A percentile compares a stretch with the other conserved stretches of the same genome.
Evolutionary conservation across 768 basidiomycete genomes (phyloP).

Genomic region (Gautieria morchelliformis): DNA sequence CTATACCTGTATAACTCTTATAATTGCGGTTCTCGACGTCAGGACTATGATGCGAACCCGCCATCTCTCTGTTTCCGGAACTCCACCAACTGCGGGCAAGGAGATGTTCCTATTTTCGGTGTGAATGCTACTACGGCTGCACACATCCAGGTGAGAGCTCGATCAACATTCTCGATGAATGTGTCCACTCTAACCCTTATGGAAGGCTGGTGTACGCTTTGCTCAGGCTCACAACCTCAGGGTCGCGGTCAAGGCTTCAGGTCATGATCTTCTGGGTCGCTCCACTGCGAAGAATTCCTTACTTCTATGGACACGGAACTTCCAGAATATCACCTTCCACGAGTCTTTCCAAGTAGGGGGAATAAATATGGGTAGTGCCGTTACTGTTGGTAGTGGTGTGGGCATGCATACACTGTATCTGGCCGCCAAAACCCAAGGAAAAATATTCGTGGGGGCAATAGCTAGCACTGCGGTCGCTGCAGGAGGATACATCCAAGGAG

Average conservation of each 20-base stretch:
- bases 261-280: constrained; percentile 31
- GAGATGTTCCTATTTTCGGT: neutral
- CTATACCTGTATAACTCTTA: too few species aligned
- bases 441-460: constrained; percentile 37
- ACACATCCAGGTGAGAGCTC: constrained; percentile 2
- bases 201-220: constrained; percentile 4
- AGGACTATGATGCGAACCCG: constrained; percentile 2
- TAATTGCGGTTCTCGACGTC: neutral
- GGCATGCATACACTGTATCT: constrained; percentile 36
- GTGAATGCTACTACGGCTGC: neutral
- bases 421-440: constrained; percentile 26
- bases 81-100: constrained; percentile 4
- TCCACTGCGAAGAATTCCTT: constrained; percentile 29
- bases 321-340: constrained; percentile 28
- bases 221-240: constrained; percentile 7
- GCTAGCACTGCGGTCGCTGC: constrained; percentile 34
- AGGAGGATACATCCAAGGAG: constrained; percentile 40
- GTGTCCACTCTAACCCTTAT: neutral
- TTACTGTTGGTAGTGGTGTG: constrained; percentile 32
- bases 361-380: constrained; percentile 11
- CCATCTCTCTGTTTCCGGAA: constrained; percentile 5
- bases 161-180: neutral
- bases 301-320: constrained; percentile 32
- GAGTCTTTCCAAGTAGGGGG: constrained; percentile 25
- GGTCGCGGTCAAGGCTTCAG: constrained; percentile 4